Evolutionary conservation across 1,284 basidiomycete genomes (phyloP).

Genomic region (Ganoderma leucocontextum): DNA sequence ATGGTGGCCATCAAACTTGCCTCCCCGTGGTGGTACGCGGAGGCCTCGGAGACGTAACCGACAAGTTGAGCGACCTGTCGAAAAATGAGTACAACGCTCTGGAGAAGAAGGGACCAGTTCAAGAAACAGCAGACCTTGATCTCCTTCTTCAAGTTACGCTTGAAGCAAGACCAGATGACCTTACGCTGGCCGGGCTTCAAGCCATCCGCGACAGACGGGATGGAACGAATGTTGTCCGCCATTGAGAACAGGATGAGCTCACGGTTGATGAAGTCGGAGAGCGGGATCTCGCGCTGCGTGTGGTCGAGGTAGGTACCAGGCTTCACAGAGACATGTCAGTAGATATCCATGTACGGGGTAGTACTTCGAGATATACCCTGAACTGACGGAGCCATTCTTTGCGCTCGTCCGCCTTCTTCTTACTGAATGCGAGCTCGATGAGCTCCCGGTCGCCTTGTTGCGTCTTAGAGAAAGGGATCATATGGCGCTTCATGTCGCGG

Average conservation of each 20-base stretch:
- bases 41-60: slow-evolving; percentile 94
- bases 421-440: slow-evolving; percentile 99
- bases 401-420: slow-evolving; percentile 98
- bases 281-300: slow-evolving; percentile 86
- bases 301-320: slow-evolving; percentile 97
- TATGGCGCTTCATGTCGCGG: slow-evolving; percentile 90
- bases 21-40: slow-evolving; percentile 98
- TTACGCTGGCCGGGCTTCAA: slow-evolving; percentile 99
- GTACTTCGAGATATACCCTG: slow-evolving; percentile 60
- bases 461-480: slow-evolving; percentile 90
- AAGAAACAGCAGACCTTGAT: slow-evolving; percentile 73
- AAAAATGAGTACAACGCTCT: not conserved
- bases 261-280: slow-evolving; percentile 97
- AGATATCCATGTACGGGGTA: not conserved
- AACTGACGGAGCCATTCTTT: slow-evolving; percentile 99
- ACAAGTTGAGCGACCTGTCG: slow-evolving; percentile 90
- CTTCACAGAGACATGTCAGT: slow-evolving; percentile 46
- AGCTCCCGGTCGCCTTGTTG: slow-evolving; percentile 87
- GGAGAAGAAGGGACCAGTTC: not conserved
- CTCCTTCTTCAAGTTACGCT: slow-evolving; percentile 91
- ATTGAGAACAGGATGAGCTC: slow-evolving; percentile 99
- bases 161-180: slow-evolving; percentile 96
- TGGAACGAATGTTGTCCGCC: slow-evolving; percentile 98
- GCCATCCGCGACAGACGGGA: slow-evolving; percentile 93
- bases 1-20: slow-evolving; percentile 89